Evolutionary conservation across 306 rosid genomes (phyloP), one percentile per base, ranked within the genome.

Genomic region (Dalbergia cultrata): DNA sequence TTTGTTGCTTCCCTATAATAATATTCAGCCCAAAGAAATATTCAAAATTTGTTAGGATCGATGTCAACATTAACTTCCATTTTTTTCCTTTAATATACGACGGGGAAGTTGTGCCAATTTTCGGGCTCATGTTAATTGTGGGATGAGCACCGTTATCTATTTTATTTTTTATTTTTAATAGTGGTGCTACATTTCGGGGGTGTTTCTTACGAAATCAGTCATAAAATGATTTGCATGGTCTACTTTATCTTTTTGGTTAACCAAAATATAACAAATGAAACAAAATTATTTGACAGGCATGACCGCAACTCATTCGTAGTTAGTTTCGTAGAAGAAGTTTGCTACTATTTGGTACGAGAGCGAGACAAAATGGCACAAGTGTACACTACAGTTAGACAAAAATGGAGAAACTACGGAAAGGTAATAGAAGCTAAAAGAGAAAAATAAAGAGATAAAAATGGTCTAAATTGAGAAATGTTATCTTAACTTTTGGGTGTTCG

Each of bases 221-320:
- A 53, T 9, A 71, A n/a, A 6, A 14, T 61, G 41, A 33, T 34
- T 60, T 11, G 41, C 66, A 22, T 22, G 11, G 21, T 59, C 62
- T 60, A 16, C n/a, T 62, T 26, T 26, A 59, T 8, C 2, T 22
- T 69, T 8, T 26, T 63, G 11, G 10, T 17, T 49, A 10, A 44
- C 10, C 9, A 63, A 47, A 66, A 3, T 22, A 16, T 44, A 74
- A 43, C 17, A 8, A 13, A 44, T 2, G 8, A 0, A 53, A 17
- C 39, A 45, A n/a, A 17, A 69, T 19, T 47, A 45, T 79, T 79
- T 79, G 76, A 58, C 70, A 45, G 60, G 9, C 76, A 78, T 13
- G 39, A 8, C 47, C 68, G 75, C 52, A 39, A 68, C 61, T 78
- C 61, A 26, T 37, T 78, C 63, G 13, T 44, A 70, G 69, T 37